Evolutionary conservation across 2,329 filamentous ascomycete species (phyloP), one percentile per base, ranked within the genome.

Genomic region (Colletotrichum endophyticum): DNA sequence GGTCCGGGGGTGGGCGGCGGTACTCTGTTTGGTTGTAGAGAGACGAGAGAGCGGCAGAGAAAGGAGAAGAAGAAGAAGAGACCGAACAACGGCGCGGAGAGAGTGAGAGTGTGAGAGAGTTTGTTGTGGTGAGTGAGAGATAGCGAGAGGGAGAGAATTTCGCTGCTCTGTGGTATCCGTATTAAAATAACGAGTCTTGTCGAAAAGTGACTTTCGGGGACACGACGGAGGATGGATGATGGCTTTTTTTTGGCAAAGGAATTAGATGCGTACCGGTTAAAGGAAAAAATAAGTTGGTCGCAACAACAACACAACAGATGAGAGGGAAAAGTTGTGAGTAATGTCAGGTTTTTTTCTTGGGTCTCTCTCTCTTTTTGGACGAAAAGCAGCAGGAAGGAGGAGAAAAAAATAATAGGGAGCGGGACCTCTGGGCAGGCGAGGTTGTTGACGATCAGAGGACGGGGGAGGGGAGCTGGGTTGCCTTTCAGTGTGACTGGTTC

Each of bases 21-120:
- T 61, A 25, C 25, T 71, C 28, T 70, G 59, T 49, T 67, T 62
- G 69, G 25, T 81, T 28, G 66, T 56, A 74, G 80, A 70, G 56
- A 68, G 56, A 61, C 59, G 70, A 70, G 73, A 77, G 79, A 82
- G 73, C 78, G 78, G 30, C 57, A 36, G 49, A 28, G 59, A 44
- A n/a, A 6, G 67, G 49, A 79, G 76, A 75, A 71, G 72, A 78
- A 71, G 72, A 78, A 79, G 78, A 78, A 77, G 67, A 53, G 66
- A 70, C 57, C 57, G 56, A 70, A 70, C 34, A 44, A 27, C 71
- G 56, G 25, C 19, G 6, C 25, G 32, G 70, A 63, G 64, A 32
- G 27, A 69, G 70, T 12, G 34, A 36, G 44, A 32, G 32, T n/a
- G 44, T 32, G 66, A 28, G 13, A 53, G 27, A 44, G 16, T 12